A percentile compares a stretch with the other conserved stretches of the same genome.
phyloP scores from a whole-genome alignment of 78 protist species.

The Bodo saltans region DNA sequence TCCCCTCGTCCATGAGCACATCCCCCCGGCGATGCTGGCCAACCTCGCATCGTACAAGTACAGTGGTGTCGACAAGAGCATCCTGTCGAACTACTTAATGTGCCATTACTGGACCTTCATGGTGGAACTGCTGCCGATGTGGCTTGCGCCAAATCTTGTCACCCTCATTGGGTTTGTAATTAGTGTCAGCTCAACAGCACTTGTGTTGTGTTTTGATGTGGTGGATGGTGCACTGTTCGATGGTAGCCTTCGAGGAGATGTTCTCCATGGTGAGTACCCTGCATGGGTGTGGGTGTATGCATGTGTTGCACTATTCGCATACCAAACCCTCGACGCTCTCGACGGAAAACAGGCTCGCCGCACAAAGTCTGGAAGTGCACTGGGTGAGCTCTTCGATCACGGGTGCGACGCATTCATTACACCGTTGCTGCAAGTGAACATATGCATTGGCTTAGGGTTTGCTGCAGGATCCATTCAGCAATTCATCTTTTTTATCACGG shows the following conservation, averaged over 20 bases:
- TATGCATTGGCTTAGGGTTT: not conserved
- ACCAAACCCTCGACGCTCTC: slow-evolving; percentile 54
- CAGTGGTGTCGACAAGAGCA: not conserved
- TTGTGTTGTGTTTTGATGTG: no score
- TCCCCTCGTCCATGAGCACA: not conserved
- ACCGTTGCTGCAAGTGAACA: not conserved
- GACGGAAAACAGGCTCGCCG: slow-evolving; percentile 78
- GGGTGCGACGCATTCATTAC: slow-evolving; percentile 41
- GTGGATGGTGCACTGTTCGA: not conserved
- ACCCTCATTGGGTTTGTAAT: slow-evolving; percentile 5
- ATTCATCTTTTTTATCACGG: not conserved
- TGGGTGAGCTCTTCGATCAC: slow-evolving; percentile 74
- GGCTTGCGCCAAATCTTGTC: slow-evolving; percentile 27
- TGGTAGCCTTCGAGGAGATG: not conserved
- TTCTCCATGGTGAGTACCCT: no score
- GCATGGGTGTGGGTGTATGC: slow-evolving; percentile 43
- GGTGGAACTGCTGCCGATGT: slow-evolving; percentile 15
- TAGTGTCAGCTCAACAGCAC: not conserved
- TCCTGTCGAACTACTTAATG: not conserved
- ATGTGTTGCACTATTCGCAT: slow-evolving; percentile 34
- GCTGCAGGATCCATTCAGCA: not conserved
- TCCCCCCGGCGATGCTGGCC: not conserved
- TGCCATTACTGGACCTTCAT: slow-evolving; percentile 26
- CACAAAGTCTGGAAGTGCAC: slow-evolving; percentile 40
- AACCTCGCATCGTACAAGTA: not conserved